Percentiles rank a stretch among this genome's conserved stretches.
Conservation (phyloP, 192 early-diverging fungal genomes). For the Spinellus fusiger region DNA sequence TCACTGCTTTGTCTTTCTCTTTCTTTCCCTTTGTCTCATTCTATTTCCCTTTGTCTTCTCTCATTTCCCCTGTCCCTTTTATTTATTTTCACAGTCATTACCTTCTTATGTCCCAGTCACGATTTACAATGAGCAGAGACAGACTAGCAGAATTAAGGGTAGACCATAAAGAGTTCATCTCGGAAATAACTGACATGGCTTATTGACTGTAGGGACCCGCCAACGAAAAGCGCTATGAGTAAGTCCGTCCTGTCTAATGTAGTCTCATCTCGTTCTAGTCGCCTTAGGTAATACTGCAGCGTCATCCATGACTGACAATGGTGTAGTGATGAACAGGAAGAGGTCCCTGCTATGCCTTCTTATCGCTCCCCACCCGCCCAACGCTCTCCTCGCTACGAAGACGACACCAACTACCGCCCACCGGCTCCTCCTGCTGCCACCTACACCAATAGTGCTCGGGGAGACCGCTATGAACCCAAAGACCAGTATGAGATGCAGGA, state of each 20-base stretch:
- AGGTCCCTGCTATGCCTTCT: slow-evolving; percentile 17
- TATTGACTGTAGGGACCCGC: no score
- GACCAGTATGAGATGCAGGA: slow-evolving; percentile 33
- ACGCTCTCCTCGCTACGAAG: slow-evolving; percentile 11
- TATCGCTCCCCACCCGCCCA: slow-evolving; percentile 8
- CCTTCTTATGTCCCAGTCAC: slow-evolving; percentile 19
- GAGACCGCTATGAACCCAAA: slow-evolving; percentile 20
- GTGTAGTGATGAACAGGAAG: slow-evolving; percentile 21
- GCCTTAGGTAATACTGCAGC: neutral
- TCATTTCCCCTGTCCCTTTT: neutral
- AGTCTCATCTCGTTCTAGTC: slow-evolving; percentile 1
- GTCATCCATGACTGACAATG: neutral
- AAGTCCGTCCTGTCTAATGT: slow-evolving; percentile 10
- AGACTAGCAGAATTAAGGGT: slow-evolving; percentile 31
- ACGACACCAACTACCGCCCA: slow-evolving; percentile 15
- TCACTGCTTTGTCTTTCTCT: neutral
- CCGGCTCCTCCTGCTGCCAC: slow-evolving; percentile 23
- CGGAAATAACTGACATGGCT: no score
- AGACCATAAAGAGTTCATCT: slow-evolving; percentile 2
- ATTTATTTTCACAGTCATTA: slow-evolving; percentile 14
- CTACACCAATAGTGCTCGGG: slow-evolving; percentile 16
- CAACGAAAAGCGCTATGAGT: slow-evolving; percentile 29
- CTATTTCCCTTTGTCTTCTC: slow-evolving; percentile 5
- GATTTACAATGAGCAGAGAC: slow-evolving; percentile 36
- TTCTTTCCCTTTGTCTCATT: neutral